Evolutionary conservation across 139 green algal species (phyloP), one percentile per base, ranked within the genome.

Genomic region (Choricystis sp.): DNA sequence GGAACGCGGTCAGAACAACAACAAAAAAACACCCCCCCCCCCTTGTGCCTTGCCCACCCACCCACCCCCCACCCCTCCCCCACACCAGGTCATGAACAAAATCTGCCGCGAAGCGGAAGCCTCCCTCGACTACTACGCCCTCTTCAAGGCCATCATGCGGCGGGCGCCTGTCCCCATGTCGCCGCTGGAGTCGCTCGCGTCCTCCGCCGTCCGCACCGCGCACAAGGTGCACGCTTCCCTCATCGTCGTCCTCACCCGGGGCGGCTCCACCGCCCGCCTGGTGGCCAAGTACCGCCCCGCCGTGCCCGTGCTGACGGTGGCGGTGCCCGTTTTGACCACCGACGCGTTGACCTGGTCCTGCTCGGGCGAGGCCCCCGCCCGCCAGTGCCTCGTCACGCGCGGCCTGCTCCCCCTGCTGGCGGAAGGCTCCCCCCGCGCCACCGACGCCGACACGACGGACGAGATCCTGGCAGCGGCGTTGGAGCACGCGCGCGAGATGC

Each of bases 131-230:
- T 95, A 95, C 83, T 90, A 94, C 69, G 79, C 85, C 52, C 82
- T 95, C 67, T 95, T 95, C 81, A 95, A 94, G 75, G 76, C 80
- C 69, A 83, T 88, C 65, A 87, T 94, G 72, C 91, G 91, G 72
- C 77, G 90, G 56, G 77, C 83, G 0, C 77, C 85, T 26, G 71
- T 94, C 62, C 90, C 90, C 63, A 98, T 99, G 90, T 81, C 71
- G 31, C 86, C 91, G 4, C 73, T 97, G 23, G 92, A 98, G 79
- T 93, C 83, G 9, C 79, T 98, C 26, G 90, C 92, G 3, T 95
- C 85, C 22, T 95, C 87, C 0, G 92, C 92, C 24, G 92, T 98
- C 29, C 74, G 89, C 62, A 97, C 91, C 2, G 90, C 91, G 2
- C 89, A 95, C 74, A 97, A 95, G 78, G 86, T 94, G 27, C 77